These are phyloP conservation scores for Skeletonema costatum DNA, from an alignment of 108 stramenopile species.

Conservation along the genomic window DNA sequence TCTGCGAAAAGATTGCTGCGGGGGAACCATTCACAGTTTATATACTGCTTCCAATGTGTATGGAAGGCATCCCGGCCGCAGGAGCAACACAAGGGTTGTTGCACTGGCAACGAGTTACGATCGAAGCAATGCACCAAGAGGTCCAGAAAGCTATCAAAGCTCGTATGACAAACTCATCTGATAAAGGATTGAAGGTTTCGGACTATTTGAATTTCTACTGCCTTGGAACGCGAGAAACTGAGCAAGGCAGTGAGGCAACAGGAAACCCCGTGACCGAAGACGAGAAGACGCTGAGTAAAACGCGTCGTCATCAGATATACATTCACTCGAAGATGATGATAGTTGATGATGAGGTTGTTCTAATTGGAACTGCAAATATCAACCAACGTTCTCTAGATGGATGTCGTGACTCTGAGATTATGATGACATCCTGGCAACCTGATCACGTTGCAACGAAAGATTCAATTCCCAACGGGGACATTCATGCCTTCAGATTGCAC, in stretches of 20 bases:
- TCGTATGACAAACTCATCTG: constrained; percentile 39
- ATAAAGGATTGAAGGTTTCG: constrained; percentile 39
- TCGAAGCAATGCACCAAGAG: constrained; percentile 53
- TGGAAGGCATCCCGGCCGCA: constrained; percentile 55
- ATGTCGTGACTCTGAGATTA: constrained; percentile 62
- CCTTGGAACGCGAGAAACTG: constrained; percentile 42
- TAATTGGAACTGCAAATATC: constrained; percentile 71
- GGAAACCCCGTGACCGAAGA: constrained; percentile 26
- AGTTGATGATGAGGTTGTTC: constrained; percentile 65
- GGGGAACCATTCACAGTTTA: constrained; percentile 64
- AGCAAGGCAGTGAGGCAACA: constrained; percentile 40
- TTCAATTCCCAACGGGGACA: constrained; percentile 40
- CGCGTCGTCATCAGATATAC: constrained; percentile 61
- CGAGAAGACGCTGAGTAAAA: constrained; percentile 39
- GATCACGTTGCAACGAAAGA: constrained; percentile 42
- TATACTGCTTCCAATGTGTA: constrained; percentile 64
- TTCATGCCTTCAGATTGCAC: constrained; percentile 52
- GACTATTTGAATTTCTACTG: constrained; percentile 60
- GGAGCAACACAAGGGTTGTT: constrained; percentile 53
- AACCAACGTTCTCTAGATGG: constrained; percentile 70
- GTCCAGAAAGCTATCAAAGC: constrained; percentile 32
- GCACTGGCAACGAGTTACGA: constrained; percentile 51
- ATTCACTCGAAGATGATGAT: constrained; percentile 76
- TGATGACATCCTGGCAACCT: constrained; percentile 56
- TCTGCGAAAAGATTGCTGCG: constrained; percentile 63